Base-by-base conservation (phyloP, 2,329 filamentous ascomycete species). In the Exophiala lecanii-corni region DNA sequence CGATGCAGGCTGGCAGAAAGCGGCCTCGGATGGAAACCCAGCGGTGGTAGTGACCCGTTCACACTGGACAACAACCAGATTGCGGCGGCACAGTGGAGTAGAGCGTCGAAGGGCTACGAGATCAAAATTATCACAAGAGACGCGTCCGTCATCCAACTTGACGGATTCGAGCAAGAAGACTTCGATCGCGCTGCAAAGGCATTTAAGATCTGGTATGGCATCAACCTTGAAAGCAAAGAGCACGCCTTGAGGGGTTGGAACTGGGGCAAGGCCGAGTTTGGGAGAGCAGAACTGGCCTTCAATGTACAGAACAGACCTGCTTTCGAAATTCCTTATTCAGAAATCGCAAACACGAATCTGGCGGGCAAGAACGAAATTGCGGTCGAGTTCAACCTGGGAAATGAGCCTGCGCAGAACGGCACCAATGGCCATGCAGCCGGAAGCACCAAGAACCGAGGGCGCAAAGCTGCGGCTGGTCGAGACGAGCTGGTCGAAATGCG, bases 401-500 rank as follows among this genome's bases (percentile, higher is more conserved):
- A 76, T 3, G 82, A 87, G 56, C 79, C 79, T 50, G 76, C 82
- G 25, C 84, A 84, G 51, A 84, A 83, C 21, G 81, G 82, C 39
- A 80, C 81, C 20, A 89, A 88, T 61, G 84, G 81, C 39, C 74
- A 82, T 52, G 72, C 88, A 20, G 85, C 84, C 19, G 86, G 86
- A 15, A 59, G 84, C 82, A 58, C 76, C 73, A 56, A 81, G 75
- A 71, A 69, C 44, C 84, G 86, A 57, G 89, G 91, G 50, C 89
- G 86, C 63, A 97, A 96, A 69, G 85, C 89, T 19, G 86, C 86
- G 3, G 89, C 87, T 13, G 89, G 87, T 17, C 81, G 82, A 47
- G 92, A 98, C 59, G 91, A 98, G 68, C 75, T 98, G 35, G 89
- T 96, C 13, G 92, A 98, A 71, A 96, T 98, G 87, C 83, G 92